Percentiles rank a stretch among this genome's conserved stretches.
phyloP scores from a whole-genome alignment of 257 asterid species.

The Solanum appendiculatum region DNA sequence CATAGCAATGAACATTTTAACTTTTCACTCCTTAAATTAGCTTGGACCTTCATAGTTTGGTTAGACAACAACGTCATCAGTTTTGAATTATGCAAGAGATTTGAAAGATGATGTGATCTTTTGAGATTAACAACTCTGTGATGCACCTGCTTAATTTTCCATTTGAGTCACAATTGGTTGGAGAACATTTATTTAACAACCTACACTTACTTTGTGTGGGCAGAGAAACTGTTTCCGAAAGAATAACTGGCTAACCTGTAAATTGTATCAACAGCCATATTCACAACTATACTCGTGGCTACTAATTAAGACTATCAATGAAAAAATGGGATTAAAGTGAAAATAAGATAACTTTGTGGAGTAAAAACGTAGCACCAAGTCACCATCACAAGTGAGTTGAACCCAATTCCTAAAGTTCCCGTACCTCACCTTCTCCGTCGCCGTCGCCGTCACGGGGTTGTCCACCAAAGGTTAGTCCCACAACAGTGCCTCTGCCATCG shows the following conservation, averaged over 20 bases:
- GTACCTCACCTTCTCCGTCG: neutral
- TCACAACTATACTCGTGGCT: neutral
- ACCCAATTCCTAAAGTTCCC: neutral
- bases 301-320: neutral
- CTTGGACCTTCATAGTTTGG: slow-evolving; percentile 6
- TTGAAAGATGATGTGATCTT: neutral
- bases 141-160: neutral
- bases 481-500: neutral
- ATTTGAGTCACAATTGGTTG: neutral
- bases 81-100: neutral
- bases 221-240: neutral
- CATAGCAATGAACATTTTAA: neutral
- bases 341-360: neutral
- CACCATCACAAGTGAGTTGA: neutral
- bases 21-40: neutral
- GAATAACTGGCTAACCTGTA: neutral
- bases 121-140: neutral
- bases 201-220: neutral
- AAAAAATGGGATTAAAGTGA: neutral
- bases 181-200: neutral
- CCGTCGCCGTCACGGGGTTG: neutral
- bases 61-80: neutral
- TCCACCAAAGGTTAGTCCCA: neutral
- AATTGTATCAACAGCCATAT: neutral
- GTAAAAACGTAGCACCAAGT: neutral